Evolutionary conservation across 345 rosid genomes (phyloP).

Genomic region (Sonneratia alba): DNA sequence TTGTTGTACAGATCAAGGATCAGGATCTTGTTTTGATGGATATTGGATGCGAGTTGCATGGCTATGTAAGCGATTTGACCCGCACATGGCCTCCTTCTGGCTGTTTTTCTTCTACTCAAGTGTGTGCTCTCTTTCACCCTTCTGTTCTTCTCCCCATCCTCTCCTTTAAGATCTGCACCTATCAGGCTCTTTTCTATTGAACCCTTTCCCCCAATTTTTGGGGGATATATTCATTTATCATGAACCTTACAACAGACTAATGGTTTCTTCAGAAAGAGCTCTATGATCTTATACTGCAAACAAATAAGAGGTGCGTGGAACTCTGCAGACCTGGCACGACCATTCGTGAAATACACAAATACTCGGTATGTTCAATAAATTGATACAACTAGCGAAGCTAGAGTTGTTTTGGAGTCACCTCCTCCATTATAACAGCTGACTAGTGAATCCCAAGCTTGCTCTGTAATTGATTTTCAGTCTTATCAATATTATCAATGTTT

Average conservation of each 20-base stretch:
- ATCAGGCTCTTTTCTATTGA: background rate
- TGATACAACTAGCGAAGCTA: background rate
- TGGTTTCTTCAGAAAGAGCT: slow-evolving; percentile 55
- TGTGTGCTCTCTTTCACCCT: slow-evolving; percentile 20
- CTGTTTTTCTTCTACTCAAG: slow-evolving; percentile 65
- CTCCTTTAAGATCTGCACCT: background rate
- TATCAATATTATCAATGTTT: background rate
- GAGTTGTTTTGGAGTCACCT: background rate
- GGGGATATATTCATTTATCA: background rate
- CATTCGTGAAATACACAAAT: slow-evolving; percentile 58
- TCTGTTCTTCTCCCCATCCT: background rate
- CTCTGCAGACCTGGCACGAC: slow-evolving; percentile 78
- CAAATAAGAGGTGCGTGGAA: slow-evolving; percentile 67
- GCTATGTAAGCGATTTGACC: slow-evolving; percentile 91
- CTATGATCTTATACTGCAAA: slow-evolving; percentile 74
- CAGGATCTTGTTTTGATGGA: slow-evolving; percentile 95
- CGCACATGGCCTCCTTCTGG: slow-evolving; percentile 95
- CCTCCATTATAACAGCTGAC: background rate
- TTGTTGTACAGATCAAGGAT: slow-evolving; percentile 50
- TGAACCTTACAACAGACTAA: background rate
- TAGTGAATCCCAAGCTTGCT: background rate
- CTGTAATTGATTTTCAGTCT: background rate
- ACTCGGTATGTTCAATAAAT: slow-evolving; percentile 42
- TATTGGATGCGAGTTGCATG: slow-evolving; percentile 94
- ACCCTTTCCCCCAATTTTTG: background rate